Base-by-base conservation (phyloP, 768 basidiomycete genomes). In the Amanita fuliginea region DNA sequence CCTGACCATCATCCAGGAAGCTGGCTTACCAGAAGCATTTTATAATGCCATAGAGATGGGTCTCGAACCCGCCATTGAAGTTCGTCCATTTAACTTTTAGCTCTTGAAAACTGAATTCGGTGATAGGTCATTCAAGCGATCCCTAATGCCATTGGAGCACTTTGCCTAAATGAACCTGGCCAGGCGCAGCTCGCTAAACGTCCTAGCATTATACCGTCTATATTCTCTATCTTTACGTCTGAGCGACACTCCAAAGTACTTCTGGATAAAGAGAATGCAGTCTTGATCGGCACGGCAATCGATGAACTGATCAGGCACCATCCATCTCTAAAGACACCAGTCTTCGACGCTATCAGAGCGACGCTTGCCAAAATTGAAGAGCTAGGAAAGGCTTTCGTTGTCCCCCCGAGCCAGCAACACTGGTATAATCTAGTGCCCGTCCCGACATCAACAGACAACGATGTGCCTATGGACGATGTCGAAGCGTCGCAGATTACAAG, bases 251-350 rank as follows among this genome's bases (percentile, higher is more conserved):
- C 90, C 53, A 86, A 89, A 55, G 74, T 89, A 22, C 72, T 96
- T 14, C 79, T 86, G 42, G 96, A 98, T 59, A 91, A 93, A 61
- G 96, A 98, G 62, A 92, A 93, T 57, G 85, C 90, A 3, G 82
- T 86, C 18, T 68, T 90, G 46, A 80, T 97, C 49, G 96, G 96
- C 4, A 84, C 84, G 3, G 80, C 87, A 19, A 77, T 98, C 19
- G 96, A 99, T 57, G 96, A 99, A 60, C 82, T 99, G 51, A 83
- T 95, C 52, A 81, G 96, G 4, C 96, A 99, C 59, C 96, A 99
- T 63, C 96, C 96, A 3, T 73, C 77, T 1, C 71, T 99, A 42
- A 95, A 91, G 62, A 63, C 75, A 1, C 65, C 83, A 19, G 82
- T 97, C 13, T 87, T 95, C 54, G 80, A 86, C 11, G 78, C 87